Conservation (phyloP, 169 alveolate species). For the Plasmodium vinckei region DNA sequence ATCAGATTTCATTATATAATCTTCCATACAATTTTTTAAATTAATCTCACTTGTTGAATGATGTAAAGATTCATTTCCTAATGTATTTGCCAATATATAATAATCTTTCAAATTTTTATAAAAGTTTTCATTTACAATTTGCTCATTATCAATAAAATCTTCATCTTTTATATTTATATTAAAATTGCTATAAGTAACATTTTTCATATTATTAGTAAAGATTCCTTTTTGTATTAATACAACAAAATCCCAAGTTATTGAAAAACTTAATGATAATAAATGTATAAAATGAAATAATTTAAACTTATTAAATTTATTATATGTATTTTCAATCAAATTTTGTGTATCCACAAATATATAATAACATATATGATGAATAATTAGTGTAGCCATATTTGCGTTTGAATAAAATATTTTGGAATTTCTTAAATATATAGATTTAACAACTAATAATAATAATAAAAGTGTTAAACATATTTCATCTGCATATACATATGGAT, state of each 20-base stretch:
- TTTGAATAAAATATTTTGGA: conserved; percentile 72
- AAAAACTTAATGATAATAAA: conserved; percentile 54
- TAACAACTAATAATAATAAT: conserved; percentile 30
- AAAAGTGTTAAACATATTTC: conserved; percentile 59
- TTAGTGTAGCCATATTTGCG: conserved; percentile 72
- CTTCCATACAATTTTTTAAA: conserved; percentile 45
- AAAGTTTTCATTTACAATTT: conserved; percentile 28
- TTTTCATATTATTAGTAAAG: conserved; percentile 67
- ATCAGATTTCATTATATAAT: conserved; percentile 1
- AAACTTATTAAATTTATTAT: conserved; percentile 58
- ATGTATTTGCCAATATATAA: neutral
- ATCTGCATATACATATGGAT: conserved; percentile 72
- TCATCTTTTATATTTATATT: conserved; percentile 54
- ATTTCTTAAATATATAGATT: conserved; percentile 30
- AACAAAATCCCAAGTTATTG: conserved; percentile 70
- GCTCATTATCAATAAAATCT: conserved; percentile 35
- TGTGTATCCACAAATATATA: conserved; percentile 72
- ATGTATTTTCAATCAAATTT: conserved; percentile 34
- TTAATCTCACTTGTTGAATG: conserved; percentile 39
- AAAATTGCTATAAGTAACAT: conserved; percentile 17
- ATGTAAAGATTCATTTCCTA: neutral
- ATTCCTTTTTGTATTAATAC: conserved; percentile 60
- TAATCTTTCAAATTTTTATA: conserved; percentile 35
- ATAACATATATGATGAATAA: conserved; percentile 72
- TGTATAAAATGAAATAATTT: conserved; percentile 74